phyloP scores from a whole-genome alignment of 805 yeast species.

The Kregervanrija fluxuum region DNA sequence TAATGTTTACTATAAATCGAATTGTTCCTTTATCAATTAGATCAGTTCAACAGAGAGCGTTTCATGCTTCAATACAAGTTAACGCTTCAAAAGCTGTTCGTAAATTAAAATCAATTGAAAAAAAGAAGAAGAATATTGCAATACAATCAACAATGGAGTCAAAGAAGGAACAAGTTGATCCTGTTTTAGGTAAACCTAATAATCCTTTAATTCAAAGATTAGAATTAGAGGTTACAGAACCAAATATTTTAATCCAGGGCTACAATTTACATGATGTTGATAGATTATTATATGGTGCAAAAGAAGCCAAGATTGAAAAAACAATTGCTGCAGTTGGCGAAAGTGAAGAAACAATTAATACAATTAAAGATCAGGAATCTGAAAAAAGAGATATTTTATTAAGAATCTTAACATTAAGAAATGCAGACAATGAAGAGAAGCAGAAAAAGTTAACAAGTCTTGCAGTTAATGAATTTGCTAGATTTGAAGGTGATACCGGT shows the following conservation, averaged over 20 bases:
- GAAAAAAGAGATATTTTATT: slow-evolving; percentile 61
- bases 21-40: too few species aligned
- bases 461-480: slow-evolving; percentile 74
- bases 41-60: not conserved
- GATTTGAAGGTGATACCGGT: slow-evolving; percentile 87
- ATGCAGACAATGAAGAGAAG: slow-evolving; percentile 54
- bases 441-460: slow-evolving; percentile 49
- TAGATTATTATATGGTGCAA: slow-evolving; percentile 70
- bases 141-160: slow-evolving; percentile 11
- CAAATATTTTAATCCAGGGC: slow-evolving; percentile 53
- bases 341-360: slow-evolving; percentile 12
- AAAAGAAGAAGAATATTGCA: slow-evolving; percentile 25
- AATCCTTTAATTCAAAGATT: slow-evolving; percentile 66
- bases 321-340: slow-evolving; percentile 1
- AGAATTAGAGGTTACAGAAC: slow-evolving; percentile 58
- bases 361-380: slow-evolving; percentile 32
- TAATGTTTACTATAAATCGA: not conserved
- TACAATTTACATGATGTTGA: slow-evolving; percentile 61
- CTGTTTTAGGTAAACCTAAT: slow-evolving; percentile 68
- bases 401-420: slow-evolving; percentile 69
- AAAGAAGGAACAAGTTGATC: slow-evolving; percentile 50
- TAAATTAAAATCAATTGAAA: slow-evolving; percentile 13
- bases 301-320: slow-evolving; percentile 45
- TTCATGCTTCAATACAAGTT: slow-evolving; percentile 3
- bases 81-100: slow-evolving; percentile 10